Evolutionary conservation across 176 grass and related monocot species (phyloP), one percentile per base, ranked within the genome.

Genomic region (Eleusine coracana): DNA sequence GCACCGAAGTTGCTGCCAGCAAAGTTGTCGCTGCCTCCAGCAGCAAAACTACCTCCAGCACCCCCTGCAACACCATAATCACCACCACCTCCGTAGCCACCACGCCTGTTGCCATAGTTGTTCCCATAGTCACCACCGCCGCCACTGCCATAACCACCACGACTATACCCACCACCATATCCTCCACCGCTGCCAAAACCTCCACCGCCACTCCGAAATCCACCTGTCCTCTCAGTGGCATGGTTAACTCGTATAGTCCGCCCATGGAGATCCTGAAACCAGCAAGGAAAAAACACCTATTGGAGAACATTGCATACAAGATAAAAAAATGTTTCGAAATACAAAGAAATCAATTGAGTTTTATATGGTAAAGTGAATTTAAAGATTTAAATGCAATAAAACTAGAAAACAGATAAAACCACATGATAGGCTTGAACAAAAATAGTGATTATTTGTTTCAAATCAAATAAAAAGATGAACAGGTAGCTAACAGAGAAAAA

Each of bases 181-280:
- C 65, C 45, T 0, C n/a, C n/a, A 13, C 49, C 71, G 5, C 65
- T 38, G 1, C 74, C 78, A 9, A 31, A 75, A 1, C 69, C 84
- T 0, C 27, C 66, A 6, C 54, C 86, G 10, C 74, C 84, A 20
- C 67, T 20, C 21, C 82, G 76, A 66, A 83, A 82, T 31, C 91
- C 88, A 44, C 82, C 6, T 0, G 91, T 85, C 29, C 89, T 85
- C 77, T 95, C 90, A 9, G 70, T 86, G 39, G 93, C 93, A 86
- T 73, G 72, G 58, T 92, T 88, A 74, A 95, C 93, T 58, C 87
- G 65, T 45, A 95, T 55, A 20, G 21, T 70, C 18, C 93, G 75
- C 13, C 93, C 93, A 18, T 92, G 70, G 6, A 95, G 75, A 66
- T 92, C 87, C 93, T 92, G 62, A 73, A 10, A 76, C 36, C 40